A percentile compares a stretch with the other conserved stretches of the same genome.
Evolutionary conservation across 2,329 filamentous ascomycete species (phyloP).

Genomic region (Macrophomina phaseolina): DNA sequence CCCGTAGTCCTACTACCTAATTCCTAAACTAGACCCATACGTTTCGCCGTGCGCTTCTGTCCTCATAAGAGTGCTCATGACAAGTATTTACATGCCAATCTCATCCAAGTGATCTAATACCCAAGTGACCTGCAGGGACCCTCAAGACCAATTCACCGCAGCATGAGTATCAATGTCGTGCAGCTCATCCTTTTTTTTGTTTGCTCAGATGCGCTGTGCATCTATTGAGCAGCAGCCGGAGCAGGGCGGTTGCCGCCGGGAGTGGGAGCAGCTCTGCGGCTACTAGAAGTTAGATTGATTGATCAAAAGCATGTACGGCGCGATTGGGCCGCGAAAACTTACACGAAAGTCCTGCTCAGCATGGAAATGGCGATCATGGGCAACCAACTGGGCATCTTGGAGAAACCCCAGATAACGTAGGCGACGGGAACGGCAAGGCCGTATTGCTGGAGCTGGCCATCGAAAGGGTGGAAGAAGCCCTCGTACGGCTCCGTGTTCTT

Average conservation of each 20-base stretch:
- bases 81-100: conserved; percentile 24
- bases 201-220: too few relatives aligned
- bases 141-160: background rate
- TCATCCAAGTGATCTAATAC: conserved; percentile 12
- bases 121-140: background rate
- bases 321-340: conserved; percentile 47
- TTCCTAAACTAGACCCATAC: conserved; percentile 19
- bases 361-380: conserved; percentile 80
- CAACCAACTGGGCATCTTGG: conserved; percentile 69
- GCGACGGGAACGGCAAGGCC: conserved; percentile 68
- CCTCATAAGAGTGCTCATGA: conserved; percentile 26
- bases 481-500: conserved; percentile 60
- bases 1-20: conserved; percentile 22
- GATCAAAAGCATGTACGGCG: background rate
- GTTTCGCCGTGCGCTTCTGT: conserved; percentile 25
- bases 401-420: conserved; percentile 69
- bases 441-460: conserved; percentile 68
- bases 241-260: conserved; percentile 8
- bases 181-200: background rate
- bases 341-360: conserved; percentile 77
- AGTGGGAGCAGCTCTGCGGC: conserved; percentile 16
- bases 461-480: conserved; percentile 77
- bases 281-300: background rate
- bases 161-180: conserved; percentile 3
- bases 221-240: conserved; percentile 25